Base-by-base conservation (phyloP, 805 yeast species). In the Ogataea nitratoaversa region DNA sequence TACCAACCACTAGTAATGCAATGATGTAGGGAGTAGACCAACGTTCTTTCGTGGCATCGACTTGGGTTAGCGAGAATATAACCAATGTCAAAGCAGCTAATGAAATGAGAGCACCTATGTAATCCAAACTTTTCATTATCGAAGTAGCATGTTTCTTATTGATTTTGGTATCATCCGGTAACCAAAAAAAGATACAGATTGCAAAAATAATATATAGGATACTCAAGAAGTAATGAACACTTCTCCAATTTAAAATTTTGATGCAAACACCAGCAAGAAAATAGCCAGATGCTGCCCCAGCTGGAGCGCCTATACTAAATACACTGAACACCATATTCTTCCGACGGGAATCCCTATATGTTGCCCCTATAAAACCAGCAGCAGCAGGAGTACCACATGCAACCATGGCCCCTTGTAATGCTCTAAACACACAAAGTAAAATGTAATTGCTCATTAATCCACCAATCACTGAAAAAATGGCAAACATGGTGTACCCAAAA, bases 1-100 rank as follows among this genome's bases (percentile, higher is more conserved):
- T 48, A 1, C 75, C 73, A 7, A 70, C 57, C 16, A 72, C 53
- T n/a, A 72, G 37, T 4, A 66, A 54, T 5, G 68, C 72, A 41
- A 70, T 58, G 43, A 73, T 71, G 46, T 72, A 72, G 0, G 71
- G 67, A 9, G 77, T 70, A 30, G 52, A 53, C 78, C 78, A 72
- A 5, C 73, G 62, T 11, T 56, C 41, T n/a, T 55, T 47, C 2
- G 73, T 60, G 0, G 65, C 64, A 29, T 63, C 69, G 5, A 66
- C 70, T 44, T 71, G 70, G 4, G 75, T 66, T 30, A 71, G 54
- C 4, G 76, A 60, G 44, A 72, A 71, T 19, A 71, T 64, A 34
- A 72, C 59, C 32, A 70, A 48, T 2, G 68, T 59, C 41, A 71
- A 63, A 0, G 74, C 73, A 5, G 60, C 34, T 12, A 68, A 44